A percentile compares a stretch with the other conserved stretches of the same genome.
phyloP scores from a whole-genome alignment of 1,284 basidiomycete species.

The Wallemia hederae region DNA sequence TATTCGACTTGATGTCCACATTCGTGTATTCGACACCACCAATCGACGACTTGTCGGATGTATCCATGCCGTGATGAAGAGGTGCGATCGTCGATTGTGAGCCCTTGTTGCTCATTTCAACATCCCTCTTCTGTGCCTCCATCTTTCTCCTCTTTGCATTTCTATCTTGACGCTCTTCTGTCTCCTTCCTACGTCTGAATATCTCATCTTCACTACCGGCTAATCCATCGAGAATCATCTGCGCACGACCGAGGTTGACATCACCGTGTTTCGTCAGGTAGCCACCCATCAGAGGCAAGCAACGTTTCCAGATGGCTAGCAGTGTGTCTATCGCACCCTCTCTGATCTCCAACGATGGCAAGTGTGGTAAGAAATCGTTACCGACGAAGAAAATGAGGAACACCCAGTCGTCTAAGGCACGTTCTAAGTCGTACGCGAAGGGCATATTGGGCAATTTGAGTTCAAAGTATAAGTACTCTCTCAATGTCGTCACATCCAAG shows the following conservation, averaged over 20 bases:
- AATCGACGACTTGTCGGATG: not conserved
- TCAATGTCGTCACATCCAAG: conserved; percentile 75
- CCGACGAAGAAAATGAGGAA: conserved; percentile 98
- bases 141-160: conserved; percentile 62
- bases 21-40: not conserved
- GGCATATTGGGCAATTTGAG: conserved; percentile 45
- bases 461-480: conserved; percentile 93
- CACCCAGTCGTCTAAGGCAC: conserved; percentile 98
- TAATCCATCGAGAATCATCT: conserved; percentile 83
- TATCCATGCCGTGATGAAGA: conserved; percentile 14
- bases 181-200: conserved; percentile 71
- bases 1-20: not conserved
- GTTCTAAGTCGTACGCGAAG: conserved; percentile 83
- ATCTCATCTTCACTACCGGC: conserved; percentile 83
- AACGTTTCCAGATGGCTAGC: conserved; percentile 78
- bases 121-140: conserved; percentile 30
- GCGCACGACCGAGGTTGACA: conserved; percentile 55
- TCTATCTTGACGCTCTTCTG: conserved; percentile 72
- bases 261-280: conserved; percentile 84
- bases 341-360: conserved; percentile 90
- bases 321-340: conserved; percentile 96
- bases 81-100: conserved; percentile 5
- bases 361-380: conserved; percentile 96
- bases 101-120: conserved; percentile 8
- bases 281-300: conserved; percentile 78